Conservation (phyloP, 2,329 filamentous ascomycete species). For the Plenodomus tracheiphilus region DNA sequence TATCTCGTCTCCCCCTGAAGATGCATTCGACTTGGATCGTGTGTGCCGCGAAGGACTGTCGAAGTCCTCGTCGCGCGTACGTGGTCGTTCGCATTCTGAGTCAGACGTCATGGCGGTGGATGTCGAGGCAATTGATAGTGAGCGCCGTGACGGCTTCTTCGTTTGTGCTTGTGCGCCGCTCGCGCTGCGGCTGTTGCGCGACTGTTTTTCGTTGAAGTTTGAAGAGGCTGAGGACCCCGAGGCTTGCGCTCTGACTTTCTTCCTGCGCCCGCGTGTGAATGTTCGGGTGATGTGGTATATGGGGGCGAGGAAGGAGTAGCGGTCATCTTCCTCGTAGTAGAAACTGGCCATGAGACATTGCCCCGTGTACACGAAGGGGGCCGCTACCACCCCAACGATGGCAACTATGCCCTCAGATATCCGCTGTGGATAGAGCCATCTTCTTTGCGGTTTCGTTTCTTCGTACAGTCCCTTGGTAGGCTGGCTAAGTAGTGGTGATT, state of each 20-base stretch:
- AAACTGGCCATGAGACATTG: constrained; percentile 83
- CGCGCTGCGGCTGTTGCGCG: constrained; percentile 34
- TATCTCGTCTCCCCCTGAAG: constrained; percentile 62
- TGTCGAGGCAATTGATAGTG: constrained; percentile 52
- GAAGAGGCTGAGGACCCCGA: constrained; percentile 30
- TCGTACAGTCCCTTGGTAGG: constrained; percentile 29
- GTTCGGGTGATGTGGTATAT: constrained; percentile 64
- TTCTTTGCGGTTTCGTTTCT: constrained; percentile 42
- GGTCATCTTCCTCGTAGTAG: constrained; percentile 78
- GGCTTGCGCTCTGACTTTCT: constrained; percentile 33
- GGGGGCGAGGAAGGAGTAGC: constrained; percentile 77
- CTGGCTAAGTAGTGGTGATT: constrained; percentile 65
- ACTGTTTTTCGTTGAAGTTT: constrained; percentile 34
- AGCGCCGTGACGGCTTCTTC: constrained; percentile 41
- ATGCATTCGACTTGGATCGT: constrained; percentile 62
- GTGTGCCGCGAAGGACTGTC: constrained; percentile 57
- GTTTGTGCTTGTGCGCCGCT: constrained; percentile 25
- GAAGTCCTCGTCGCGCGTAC: constrained; percentile 29
- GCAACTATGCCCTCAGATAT: constrained; percentile 73
- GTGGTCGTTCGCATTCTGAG: constrained; percentile 63
- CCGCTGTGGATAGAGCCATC: constrained; percentile 64
- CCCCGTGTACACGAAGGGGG: constrained; percentile 76
- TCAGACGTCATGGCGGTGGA: constrained; percentile 69
- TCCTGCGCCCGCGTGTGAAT: constrained; percentile 45
- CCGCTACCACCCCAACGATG: constrained; percentile 76